These are phyloP conservation scores for Salix purpurea DNA, from an alignment of 345 rosid species.

Conservation along the genomic window DNA sequence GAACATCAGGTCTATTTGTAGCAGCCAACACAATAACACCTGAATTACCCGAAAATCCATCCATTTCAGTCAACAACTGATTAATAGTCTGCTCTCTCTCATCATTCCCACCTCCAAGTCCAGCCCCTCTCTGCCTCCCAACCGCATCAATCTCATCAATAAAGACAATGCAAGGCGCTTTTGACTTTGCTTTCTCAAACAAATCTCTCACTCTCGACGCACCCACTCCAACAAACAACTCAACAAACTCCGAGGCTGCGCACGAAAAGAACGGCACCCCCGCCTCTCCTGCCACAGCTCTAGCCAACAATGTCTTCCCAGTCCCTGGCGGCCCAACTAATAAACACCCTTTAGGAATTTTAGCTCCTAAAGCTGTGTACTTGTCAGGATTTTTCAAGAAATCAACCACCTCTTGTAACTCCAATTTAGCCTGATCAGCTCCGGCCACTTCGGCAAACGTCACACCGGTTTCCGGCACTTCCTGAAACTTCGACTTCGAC, in stretches of 20 bases:
- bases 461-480: slow-evolving; percentile 81
- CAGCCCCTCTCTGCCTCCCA: slow-evolving; percentile 94
- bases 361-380: slow-evolving; percentile 80
- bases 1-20: slow-evolving; percentile 81
- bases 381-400: slow-evolving; percentile 78
- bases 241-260: slow-evolving; percentile 78
- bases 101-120: slow-evolving; percentile 89
- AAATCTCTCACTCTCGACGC: slow-evolving; percentile 86
- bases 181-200: slow-evolving; percentile 78
- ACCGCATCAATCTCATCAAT: slow-evolving; percentile 94
- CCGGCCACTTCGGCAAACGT: slow-evolving; percentile 77
- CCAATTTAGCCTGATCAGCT: slow-evolving; percentile 76
- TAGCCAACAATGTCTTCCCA: slow-evolving; percentile 75
- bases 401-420: slow-evolving; percentile 77
- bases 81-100: slow-evolving; percentile 91
- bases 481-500: slow-evolving; percentile 74
- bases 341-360: slow-evolving; percentile 79
- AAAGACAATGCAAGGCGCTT: slow-evolving; percentile 78
- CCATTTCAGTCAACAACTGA: slow-evolving; percentile 88
- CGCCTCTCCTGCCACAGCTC: slow-evolving; percentile 89
- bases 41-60: slow-evolving; percentile 79
- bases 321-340: slow-evolving; percentile 82
- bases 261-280: slow-evolving; percentile 82
- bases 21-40: slow-evolving; percentile 95
- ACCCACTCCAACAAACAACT: slow-evolving; percentile 83